phyloP scores from a whole-genome alignment of 2,329 filamentous ascomycete species.

The Sclerotinia minor region DNA sequence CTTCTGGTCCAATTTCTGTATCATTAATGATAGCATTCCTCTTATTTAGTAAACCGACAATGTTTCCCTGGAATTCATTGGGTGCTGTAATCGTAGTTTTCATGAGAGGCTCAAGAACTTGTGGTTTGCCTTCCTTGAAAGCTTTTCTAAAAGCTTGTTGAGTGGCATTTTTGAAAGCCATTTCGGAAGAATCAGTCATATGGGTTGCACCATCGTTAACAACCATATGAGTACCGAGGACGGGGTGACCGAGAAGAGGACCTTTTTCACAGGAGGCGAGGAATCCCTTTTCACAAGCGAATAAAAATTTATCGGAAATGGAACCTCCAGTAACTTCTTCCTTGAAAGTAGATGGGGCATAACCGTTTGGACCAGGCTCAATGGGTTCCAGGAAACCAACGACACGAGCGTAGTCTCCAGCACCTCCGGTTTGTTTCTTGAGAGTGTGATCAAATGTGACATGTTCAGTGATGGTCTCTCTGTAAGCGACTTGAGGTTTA shows the following conservation, averaged over 20 bases:
- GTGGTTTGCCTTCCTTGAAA: conserved; percentile 76
- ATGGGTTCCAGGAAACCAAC: conserved; percentile 89
- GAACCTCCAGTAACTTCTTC: conserved; percentile 83
- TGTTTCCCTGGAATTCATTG: conserved; percentile 95
- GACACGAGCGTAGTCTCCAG: conserved; percentile 93
- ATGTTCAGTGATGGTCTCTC: conserved; percentile 81
- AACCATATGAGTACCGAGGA: conserved; percentile 86
- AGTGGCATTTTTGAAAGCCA: conserved; percentile 91
- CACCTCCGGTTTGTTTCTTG: conserved; percentile 93
- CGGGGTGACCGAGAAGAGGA: conserved; percentile 87
- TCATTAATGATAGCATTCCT: conserved; percentile 92
- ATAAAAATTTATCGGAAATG: conserved; percentile 94
- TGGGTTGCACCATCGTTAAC: conserved; percentile 96
- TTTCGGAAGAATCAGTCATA: conserved; percentile 96
- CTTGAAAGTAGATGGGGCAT: conserved; percentile 77
- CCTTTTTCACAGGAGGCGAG: conserved; percentile 78
- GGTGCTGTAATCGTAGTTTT: conserved; percentile 96
- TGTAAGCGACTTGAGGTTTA: conserved; percentile 93
- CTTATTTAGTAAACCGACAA: conserved; percentile 95
- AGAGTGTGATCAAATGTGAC: conserved; percentile 90
- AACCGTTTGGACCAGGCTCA: conserved; percentile 47
- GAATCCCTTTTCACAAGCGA: conserved; percentile 95
- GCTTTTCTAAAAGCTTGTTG: conserved; percentile 96
- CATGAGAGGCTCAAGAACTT: conserved; percentile 94
- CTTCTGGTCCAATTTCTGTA: conserved; percentile 88